Evolutionary conservation across 2,329 filamentous ascomycete species (phyloP), one percentile per base, ranked within the genome.

Genomic region (Reticulascus tulasneorum): DNA sequence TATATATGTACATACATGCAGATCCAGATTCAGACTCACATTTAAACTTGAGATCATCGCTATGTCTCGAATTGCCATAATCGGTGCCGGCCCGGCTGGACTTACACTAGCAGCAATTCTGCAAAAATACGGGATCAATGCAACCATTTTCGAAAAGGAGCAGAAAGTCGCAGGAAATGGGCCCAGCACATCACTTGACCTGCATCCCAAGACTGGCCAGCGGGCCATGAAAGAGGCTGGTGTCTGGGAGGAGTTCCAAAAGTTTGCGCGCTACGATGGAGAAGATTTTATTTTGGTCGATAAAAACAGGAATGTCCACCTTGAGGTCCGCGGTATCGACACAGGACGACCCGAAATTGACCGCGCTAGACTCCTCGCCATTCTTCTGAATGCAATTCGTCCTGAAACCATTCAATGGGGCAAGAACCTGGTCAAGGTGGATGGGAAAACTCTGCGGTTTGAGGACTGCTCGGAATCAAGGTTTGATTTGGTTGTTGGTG

Each of bases 311-410:
- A 50, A 55, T 29, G 44, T 62, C 15, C 51, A 51, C 27, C n/a
- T n/a, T n/a, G n/a, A n/a, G n/a, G n/a, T n/a, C n/a, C n/a, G n/a
- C n/a, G n/a, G n/a, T n/a, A n/a, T n/a, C n/a, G n/a, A n/a, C n/a
- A n/a, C n/a, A n/a, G 60, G 64, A 37, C 60, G 67, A 7, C 72
- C 71, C 1, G 75, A 77, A 49, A 77, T 79, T 41, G 73, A 79
- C 50, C 66, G 73, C 13, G 45, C 55, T 6, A 52, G 58, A 16
- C 57, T 76, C 11, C 58, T 67, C 7, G 48, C 62, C 28, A 55
- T 77, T 5, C 54, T 76, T 8, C 51, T 64, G 13, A 56, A 66
- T 17, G 67, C 67, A 3, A 56, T 75, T 8, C 62, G 73, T 0
- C 49, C 58, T 7, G 63, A 53, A 5, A 67, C 54, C 37, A 63